Evolutionary conservation across 1,284 basidiomycete genomes (phyloP).

Genomic region (Puccinia novopanici): DNA sequence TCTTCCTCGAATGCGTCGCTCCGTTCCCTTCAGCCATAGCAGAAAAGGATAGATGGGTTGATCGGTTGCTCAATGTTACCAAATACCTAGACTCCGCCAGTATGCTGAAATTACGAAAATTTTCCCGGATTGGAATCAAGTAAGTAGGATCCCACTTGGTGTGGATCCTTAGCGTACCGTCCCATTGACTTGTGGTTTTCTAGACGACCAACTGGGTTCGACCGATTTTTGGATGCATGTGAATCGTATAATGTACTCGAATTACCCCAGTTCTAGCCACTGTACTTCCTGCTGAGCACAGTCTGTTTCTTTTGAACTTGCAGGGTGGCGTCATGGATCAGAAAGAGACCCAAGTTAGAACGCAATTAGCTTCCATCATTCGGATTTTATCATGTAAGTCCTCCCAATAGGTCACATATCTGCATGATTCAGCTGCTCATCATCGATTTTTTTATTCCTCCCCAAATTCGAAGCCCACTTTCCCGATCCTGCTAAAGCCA

Average conservation of each 20-base stretch:
- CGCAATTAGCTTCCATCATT: conserved; percentile 39
- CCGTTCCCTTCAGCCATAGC: conserved; percentile 67
- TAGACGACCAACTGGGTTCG: conserved; percentile 69
- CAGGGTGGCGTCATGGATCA: conserved; percentile 42
- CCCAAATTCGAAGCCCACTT: conserved; percentile 62
- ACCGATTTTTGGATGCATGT: conserved; percentile 71
- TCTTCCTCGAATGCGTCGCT: conserved; percentile 73
- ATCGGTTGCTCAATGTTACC: conserved; percentile 31
- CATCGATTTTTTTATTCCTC: conserved; percentile 57
- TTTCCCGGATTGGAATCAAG: conserved; percentile 35
- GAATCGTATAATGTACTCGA: conserved; percentile 76
- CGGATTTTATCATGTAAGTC: conserved; percentile 14
- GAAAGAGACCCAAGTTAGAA: conserved; percentile 30
- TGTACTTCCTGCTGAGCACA: not conserved
- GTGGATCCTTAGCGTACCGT: conserved; percentile 61
- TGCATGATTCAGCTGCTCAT: not conserved
- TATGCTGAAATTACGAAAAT: conserved; percentile 31
- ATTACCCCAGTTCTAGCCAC: not conserved
- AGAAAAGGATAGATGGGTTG: conserved; percentile 42
- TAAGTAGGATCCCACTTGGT: conserved; percentile 65
- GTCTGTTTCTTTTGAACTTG: not conserved
- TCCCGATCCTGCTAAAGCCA: conserved; percentile 72
- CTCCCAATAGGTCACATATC: not conserved
- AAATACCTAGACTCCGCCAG: conserved; percentile 26
- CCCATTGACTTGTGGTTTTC: conserved; percentile 20